phyloP scores from a whole-genome alignment of 225 moss, liverwort and hornwort genomes.

The Pleurozium schreberi region DNA sequence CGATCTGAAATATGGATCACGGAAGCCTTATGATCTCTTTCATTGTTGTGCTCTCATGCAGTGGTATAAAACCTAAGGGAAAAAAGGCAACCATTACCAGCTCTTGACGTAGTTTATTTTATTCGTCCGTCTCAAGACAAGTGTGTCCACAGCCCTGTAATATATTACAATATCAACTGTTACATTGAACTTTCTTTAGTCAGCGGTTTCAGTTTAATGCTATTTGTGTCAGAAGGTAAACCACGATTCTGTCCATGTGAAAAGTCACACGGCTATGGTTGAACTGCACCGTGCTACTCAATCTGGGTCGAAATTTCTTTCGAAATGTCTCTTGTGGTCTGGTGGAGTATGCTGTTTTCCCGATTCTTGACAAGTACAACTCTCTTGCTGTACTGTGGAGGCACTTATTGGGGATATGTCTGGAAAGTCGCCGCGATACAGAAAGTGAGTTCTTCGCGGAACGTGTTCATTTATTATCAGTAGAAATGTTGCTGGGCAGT shows the following conservation, averaged over 20 bases:
- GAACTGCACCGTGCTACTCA: neutral
- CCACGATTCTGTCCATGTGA: neutral
- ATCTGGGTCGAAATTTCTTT: neutral
- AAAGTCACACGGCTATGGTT: neutral
- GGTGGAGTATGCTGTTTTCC: neutral
- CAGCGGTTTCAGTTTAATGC: neutral
- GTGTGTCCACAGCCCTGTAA: conserved; percentile 10
- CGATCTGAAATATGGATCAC: neutral
- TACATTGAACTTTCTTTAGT: neutral
- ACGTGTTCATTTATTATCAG: neutral
- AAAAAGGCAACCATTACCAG: conserved; percentile 77
- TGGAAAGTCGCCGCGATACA: conserved; percentile 71
- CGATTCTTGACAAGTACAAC: neutral
- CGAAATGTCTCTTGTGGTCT: neutral
- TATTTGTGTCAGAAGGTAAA: neutral
- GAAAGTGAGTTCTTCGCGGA: conserved; percentile 36
- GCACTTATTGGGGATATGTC: conserved; percentile 70
- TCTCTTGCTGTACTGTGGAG: conserved; percentile 34
- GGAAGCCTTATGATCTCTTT: neutral
- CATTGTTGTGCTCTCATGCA: conserved; percentile 8
- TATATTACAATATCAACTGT: neutral
- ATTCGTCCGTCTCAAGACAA: conserved; percentile 71
- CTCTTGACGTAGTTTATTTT: conserved; percentile 84
- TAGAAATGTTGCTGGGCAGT: neutral
- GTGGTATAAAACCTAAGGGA: conserved; percentile 82